Evolutionary conservation across 2,329 filamentous ascomycete genomes (phyloP).

Genomic region (Xylariaceae sp.): DNA sequence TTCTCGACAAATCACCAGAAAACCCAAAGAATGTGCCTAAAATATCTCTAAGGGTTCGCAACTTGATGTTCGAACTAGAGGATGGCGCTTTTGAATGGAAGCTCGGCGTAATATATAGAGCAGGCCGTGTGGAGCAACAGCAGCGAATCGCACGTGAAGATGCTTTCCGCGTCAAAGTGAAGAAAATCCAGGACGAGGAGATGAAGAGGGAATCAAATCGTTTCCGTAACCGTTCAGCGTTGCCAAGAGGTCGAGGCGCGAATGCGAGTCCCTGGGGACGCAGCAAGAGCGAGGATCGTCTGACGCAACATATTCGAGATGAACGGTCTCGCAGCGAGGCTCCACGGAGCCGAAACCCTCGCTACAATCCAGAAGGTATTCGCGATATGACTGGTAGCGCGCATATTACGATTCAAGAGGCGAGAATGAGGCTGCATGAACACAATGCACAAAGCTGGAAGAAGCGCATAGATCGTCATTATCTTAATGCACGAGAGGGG

Average conservation of each 20-base stretch:
- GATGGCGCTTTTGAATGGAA: slow-evolving; percentile 99
- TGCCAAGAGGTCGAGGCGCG: slow-evolving; percentile 47
- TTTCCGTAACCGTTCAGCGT: slow-evolving; percentile 61
- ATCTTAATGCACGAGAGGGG: slow-evolving; percentile 71
- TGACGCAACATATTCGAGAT: slow-evolving; percentile 37
- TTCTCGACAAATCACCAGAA: slow-evolving; percentile 84
- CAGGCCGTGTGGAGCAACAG: slow-evolving; percentile 86
- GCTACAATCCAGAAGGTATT: slow-evolving; percentile 82
- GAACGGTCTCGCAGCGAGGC: slow-evolving; percentile 44
- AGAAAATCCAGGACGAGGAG: slow-evolving; percentile 79
- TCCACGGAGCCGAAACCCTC: slow-evolving; percentile 55
- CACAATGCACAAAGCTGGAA: slow-evolving; percentile 94
- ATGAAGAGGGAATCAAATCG: slow-evolving; percentile 60
- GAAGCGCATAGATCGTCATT: slow-evolving; percentile 80
- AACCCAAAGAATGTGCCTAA: slow-evolving; percentile 86
- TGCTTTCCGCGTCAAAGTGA: slow-evolving; percentile 86
- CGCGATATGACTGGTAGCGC: slow-evolving; percentile 72
- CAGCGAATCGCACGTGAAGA: slow-evolving; percentile 90
- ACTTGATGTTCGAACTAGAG: slow-evolving; percentile 89
- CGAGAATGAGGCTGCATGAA: slow-evolving; percentile 74
- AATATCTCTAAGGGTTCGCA: slow-evolving; percentile 80
- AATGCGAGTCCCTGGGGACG: slow-evolving; percentile 50
- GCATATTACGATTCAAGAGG: slow-evolving; percentile 77
- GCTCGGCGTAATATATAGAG: slow-evolving; percentile 89
- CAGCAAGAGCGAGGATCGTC: slow-evolving; percentile 64